A percentile compares a stretch with the other conserved stretches of the same genome.
phyloP scores from a whole-genome alignment of 148 eudicot species.

The Spergularia marina region DNA sequence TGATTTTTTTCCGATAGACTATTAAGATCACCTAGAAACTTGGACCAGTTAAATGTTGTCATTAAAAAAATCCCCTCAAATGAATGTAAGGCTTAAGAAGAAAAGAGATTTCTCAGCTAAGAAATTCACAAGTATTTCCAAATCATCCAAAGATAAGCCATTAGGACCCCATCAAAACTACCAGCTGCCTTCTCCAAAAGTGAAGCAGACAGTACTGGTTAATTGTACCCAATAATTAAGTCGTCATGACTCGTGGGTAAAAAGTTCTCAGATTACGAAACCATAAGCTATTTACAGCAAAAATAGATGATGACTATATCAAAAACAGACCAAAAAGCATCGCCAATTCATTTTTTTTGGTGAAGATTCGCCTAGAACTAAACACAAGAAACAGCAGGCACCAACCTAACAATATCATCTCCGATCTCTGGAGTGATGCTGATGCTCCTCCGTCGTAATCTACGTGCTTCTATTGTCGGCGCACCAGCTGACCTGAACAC shows the following conservation, averaged over 20 bases:
- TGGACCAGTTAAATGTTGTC: background rate
- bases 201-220: no score
- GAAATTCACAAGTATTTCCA: no score
- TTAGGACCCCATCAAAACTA: no score
- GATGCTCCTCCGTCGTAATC: constrained; percentile 86
- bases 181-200: no score
- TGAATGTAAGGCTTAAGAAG: no score
- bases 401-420: constrained; percentile 94
- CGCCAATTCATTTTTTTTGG: background rate
- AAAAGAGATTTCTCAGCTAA: no score
- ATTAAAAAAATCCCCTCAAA: no score
- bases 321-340: background rate
- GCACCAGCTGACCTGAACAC: constrained; percentile 80
- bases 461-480: constrained; percentile 61
- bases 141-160: no score
- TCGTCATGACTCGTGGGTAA: background rate
- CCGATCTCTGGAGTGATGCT: constrained; percentile 99
- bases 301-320: background rate
- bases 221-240: no score
- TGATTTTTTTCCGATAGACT: no score
- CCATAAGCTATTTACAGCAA: background rate
- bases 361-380: background rate
- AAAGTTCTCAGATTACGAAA: background rate
- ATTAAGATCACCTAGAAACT: background rate
- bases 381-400: constrained; percentile 9